Evolutionary conservation across 305 asterid species (phyloP), one percentile per base, ranked within the genome.

Genomic region (Fraxinus dipetala): DNA sequence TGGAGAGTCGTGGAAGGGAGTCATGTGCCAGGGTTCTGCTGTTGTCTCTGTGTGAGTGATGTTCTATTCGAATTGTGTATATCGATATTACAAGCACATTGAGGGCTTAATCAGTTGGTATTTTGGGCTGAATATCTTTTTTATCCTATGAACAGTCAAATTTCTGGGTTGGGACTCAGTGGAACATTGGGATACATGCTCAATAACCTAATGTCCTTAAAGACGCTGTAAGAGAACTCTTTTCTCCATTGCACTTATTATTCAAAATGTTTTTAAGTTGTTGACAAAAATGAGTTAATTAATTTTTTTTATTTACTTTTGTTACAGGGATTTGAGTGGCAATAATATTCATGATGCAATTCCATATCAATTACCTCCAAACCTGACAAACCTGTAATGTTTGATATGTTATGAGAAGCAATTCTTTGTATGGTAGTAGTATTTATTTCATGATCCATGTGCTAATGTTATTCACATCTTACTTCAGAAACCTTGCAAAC

Each of bases 151-250:
- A 85, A 13, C 95, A 96, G 99, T 84, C 91, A 87, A 84, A 45
- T 94, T 56, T 79, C 98, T 35, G 95, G 95, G 40, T 83, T 96
- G 90, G 95, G 95, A 75, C 91, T 96, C 81, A 94, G 32, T 40
- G 99, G 99, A 73, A 88, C 94, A 63, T 78, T 96, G 97, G 99
- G 99, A 75, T 96, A 93, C 89, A 69, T 84, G 88, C 97, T 96
- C 75, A 85, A 87, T 87, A 90, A 81, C 90, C 90, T 96, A 48
- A 85, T 80, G 75, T 94, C 99, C 14, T 87, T 96, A 32, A 92
- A 87, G 79, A 90, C 93, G 54, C 79, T 96, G 99, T 96, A 86
- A 90, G 95, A 76, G 38, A 75, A 61, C 83, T 80, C 61, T 75
- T 84, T 85, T 18, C 76, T 28, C 80, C 45, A 56, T 77, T n/a